These are phyloP conservation scores for Calocera viscosa DNA, from an alignment of 768 basidiomycete genomes.

Conservation along the genomic window DNA sequence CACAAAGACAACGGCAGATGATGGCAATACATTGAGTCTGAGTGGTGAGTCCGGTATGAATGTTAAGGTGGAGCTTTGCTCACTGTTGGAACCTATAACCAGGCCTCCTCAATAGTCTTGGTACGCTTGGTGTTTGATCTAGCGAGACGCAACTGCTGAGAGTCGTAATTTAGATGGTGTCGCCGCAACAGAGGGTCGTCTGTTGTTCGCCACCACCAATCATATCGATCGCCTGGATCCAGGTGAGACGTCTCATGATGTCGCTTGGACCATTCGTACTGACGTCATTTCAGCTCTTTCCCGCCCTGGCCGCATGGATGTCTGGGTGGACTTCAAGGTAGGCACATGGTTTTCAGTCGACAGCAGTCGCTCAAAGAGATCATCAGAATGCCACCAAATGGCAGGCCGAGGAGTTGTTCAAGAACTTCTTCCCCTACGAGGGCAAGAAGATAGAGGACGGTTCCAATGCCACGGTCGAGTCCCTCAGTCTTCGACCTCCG, in stretches of 20 bases:
- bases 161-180: slow-evolving; percentile 14
- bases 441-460: background rate
- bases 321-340: slow-evolving; percentile 40
- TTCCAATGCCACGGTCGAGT: background rate
- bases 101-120: slow-evolving; percentile 2
- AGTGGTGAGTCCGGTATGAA: slow-evolving; percentile 49
- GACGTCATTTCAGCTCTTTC: slow-evolving; percentile 38
- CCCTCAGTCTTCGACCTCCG: background rate
- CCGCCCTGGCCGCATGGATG: slow-evolving; percentile 82
- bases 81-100: slow-evolving; percentile 37
- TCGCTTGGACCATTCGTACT: background rate
- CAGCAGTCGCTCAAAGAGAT: background rate
- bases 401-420: slow-evolving; percentile 89
- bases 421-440: slow-evolving; percentile 75
- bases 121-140: background rate
- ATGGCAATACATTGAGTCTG: slow-evolving; percentile 72
- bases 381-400: slow-evolving; percentile 63
- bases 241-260: background rate
- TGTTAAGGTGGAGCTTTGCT: slow-evolving; percentile 76
- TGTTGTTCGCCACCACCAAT: slow-evolving; percentile 86
- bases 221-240: slow-evolving; percentile 80
- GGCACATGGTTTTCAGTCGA: too few species aligned
- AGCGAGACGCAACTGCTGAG: background rate
- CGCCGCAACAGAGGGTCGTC: slow-evolving; percentile 26
- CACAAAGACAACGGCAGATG: slow-evolving; percentile 36